Evolutionary conservation across 179 eudicot genomes (phyloP).

Genomic region (Silene coronaria): DNA sequence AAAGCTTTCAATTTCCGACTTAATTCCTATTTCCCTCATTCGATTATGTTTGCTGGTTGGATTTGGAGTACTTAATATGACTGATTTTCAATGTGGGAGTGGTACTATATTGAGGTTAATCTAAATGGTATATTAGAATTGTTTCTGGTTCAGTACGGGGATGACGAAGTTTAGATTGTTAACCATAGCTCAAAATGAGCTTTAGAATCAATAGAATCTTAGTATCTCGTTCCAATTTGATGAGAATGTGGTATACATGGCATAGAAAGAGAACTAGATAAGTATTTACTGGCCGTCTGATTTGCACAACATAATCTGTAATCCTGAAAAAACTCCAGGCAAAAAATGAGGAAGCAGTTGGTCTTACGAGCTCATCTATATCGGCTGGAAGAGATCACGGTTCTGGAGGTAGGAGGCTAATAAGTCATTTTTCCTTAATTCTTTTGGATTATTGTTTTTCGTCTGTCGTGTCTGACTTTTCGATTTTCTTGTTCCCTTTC

Average conservation of each 20-base stretch:
- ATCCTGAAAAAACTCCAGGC: slow-evolving; percentile 35
- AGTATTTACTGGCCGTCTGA: not conserved
- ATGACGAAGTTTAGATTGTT: not conserved
- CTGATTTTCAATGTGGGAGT: not conserved
- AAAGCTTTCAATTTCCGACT: not conserved
- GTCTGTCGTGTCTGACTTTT: not conserved
- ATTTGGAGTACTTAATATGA: not conserved
- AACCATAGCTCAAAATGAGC: not conserved
- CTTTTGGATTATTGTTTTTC: not conserved
- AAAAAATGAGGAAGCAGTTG: slow-evolving; percentile 37
- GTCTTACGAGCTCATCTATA: slow-evolving; percentile 36
- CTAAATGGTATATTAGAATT: not conserved
- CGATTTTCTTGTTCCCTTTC: not conserved
- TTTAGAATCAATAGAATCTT: not conserved
- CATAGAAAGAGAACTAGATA: not conserved
- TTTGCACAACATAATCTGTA: not conserved
- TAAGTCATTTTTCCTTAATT: not conserved
- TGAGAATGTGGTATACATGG: not conserved
- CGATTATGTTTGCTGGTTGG: not conserved
- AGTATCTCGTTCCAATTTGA: not conserved
- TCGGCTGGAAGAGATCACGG: slow-evolving; percentile 19
- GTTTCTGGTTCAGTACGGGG: not conserved
- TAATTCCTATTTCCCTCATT: not conserved
- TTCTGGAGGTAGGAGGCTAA: slow-evolving; percentile 15
- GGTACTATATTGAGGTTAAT: not conserved